phyloP scores from a whole-genome alignment of 805 yeast genomes.

The Wickerhamiella azyma region DNA sequence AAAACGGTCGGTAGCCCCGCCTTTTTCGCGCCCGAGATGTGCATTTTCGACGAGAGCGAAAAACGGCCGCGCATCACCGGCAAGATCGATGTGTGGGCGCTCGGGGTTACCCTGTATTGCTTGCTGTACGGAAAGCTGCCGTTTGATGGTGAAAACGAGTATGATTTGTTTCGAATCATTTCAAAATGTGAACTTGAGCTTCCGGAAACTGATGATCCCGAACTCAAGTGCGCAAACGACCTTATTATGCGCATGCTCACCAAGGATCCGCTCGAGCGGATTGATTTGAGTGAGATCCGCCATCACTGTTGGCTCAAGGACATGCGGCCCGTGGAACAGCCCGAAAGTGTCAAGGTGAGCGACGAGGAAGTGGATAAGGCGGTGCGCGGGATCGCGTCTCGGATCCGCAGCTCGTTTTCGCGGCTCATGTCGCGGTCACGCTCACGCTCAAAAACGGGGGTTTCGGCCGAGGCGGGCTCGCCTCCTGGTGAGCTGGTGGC shows the following conservation, averaged over 20 bases:
- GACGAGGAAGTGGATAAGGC: conserved; percentile 63
- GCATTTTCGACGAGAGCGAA: conserved; percentile 37
- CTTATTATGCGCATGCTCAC: conserved; percentile 46
- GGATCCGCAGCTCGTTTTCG: conserved; percentile 37
- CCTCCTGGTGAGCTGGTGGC: not conserved
- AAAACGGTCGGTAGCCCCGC: conserved; percentile 98
- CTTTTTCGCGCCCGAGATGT: conserved; percentile 87
- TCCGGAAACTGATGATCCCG: conserved; percentile 31
- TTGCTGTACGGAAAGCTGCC: conserved; percentile 80
- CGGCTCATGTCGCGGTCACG: conserved; percentile 7
- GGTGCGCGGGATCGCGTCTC: conserved; percentile 65
- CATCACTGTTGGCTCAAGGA: conserved; percentile 54
- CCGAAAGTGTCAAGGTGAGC: conserved; percentile 31
- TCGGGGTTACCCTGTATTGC: conserved; percentile 85
- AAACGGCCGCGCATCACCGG: conserved; percentile 36
- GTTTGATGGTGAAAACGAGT: conserved; percentile 76
- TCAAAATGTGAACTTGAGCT: conserved; percentile 45
- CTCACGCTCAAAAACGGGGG: not conserved
- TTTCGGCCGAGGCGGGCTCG: not conserved
- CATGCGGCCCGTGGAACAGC: conserved; percentile 27
- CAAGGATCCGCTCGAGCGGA: conserved; percentile 57
- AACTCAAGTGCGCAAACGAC: conserved; percentile 32
- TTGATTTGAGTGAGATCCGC: conserved; percentile 59
- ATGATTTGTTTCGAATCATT: conserved; percentile 71
- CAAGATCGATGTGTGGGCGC: conserved; percentile 94